phyloP scores from a whole-genome alignment of 2,329 filamentous ascomycete species.

The Exserohilum turcica region DNA sequence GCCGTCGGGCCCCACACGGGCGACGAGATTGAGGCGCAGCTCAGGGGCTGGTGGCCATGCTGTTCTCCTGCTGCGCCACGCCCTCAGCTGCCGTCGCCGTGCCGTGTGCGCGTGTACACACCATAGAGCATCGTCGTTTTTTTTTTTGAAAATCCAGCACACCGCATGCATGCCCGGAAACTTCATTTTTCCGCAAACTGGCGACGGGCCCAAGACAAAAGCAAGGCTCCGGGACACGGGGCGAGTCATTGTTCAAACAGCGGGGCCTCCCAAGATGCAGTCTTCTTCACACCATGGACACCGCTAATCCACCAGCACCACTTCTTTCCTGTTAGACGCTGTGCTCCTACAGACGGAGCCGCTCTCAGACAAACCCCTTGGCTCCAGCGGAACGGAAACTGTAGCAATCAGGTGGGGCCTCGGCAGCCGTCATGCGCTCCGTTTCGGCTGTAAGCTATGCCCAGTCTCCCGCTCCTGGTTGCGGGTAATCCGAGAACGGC shows the following conservation, averaged over 20 bases:
- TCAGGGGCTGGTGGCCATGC: constrained; percentile 6
- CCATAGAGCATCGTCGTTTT: not conserved
- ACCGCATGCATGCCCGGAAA: no score
- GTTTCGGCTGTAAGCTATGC: not conserved
- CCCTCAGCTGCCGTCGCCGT: not conserved
- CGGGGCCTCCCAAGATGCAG: no score
- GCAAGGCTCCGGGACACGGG: not conserved
- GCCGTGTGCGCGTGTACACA: not conserved
- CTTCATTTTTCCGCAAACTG: no score
- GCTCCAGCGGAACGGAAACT: not conserved
- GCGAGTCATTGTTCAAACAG: not conserved
- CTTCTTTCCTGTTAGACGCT: no score
- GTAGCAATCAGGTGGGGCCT: not conserved
- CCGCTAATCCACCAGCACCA: no score
- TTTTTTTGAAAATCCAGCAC: no score
- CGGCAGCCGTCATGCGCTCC: not conserved
- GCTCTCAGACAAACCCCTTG: no score
- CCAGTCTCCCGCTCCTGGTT: no score
- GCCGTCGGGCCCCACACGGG: not conserved
- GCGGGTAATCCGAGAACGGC: not conserved
- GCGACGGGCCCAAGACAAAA: no score
- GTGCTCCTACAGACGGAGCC: no score
- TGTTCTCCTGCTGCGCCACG: constrained; percentile 9
- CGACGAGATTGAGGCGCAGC: constrained; percentile 8
- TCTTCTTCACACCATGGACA: no score